Percentiles rank a stretch among this genome's conserved stretches.
These are phyloP conservation scores for Mytilinidion resinicola DNA, from an alignment of 495 filamentous ascomycete species.

Conservation along the genomic window DNA sequence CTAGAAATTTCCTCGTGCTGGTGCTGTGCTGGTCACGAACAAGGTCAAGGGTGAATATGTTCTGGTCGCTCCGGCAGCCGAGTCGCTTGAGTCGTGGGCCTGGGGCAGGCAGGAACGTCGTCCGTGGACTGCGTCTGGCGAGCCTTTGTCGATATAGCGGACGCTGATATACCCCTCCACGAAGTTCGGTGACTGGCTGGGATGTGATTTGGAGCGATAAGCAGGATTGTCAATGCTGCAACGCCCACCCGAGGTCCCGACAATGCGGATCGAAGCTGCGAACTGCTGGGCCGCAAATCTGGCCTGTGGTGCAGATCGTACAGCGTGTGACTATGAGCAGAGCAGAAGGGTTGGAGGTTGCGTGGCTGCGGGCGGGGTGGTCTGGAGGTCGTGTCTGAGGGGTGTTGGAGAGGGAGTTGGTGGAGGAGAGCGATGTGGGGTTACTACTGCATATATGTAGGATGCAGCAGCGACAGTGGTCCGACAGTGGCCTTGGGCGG, in stretches of 20 bases:
- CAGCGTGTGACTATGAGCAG: neutral
- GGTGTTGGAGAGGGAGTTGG: neutral
- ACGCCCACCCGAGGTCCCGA: conserved; percentile 21
- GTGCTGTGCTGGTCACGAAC: conserved; percentile 6
- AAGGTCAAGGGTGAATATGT: conserved; percentile 22
- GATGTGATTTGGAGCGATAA: conserved; percentile 12
- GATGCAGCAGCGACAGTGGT: conserved; percentile 9
- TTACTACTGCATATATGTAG: conserved; percentile 23
- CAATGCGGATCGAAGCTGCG: neutral
- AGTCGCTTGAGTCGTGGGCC: conserved; percentile 14
- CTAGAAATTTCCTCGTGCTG: conserved; percentile 7
- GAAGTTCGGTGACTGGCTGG: no score
- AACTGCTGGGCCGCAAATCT: neutral
- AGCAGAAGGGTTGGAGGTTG: neutral
- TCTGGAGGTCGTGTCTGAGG: no score
- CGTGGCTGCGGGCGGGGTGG: no score
- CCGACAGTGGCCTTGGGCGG: neutral
- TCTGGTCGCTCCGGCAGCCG: conserved; percentile 22
- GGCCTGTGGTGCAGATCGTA: neutral
- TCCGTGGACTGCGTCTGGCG: no score
- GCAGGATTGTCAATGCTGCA: conserved; percentile 6
- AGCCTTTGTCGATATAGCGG: neutral
- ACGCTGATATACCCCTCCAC: no score
- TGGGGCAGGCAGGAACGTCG: neutral
- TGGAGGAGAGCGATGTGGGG: conserved; percentile 13